phyloP scores from a whole-genome alignment of 106 monocot species.

The Agapanthus africanus region DNA sequence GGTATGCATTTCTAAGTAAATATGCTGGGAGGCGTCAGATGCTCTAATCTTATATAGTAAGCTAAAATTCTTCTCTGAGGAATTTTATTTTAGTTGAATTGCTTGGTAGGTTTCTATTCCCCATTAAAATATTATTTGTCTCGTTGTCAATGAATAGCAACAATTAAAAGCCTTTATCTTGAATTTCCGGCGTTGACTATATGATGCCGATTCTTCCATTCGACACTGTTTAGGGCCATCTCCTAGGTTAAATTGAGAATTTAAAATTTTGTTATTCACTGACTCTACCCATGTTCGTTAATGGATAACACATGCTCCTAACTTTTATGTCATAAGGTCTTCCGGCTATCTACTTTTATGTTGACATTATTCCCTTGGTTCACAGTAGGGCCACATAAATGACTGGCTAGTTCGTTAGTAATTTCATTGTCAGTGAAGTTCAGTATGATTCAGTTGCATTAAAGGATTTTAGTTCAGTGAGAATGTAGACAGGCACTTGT shows the following conservation, averaged over 20 bases:
- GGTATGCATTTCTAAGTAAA: not conserved
- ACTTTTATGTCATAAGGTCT: not conserved
- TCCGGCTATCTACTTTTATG: not conserved
- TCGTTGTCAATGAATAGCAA: not conserved
- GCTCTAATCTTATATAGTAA: not conserved
- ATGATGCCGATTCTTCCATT: too few relatives aligned
- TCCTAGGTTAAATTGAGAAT: not conserved
- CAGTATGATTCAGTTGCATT: not conserved
- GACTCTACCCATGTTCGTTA: too few relatives aligned
- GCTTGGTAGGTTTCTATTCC: not conserved
- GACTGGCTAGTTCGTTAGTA: not conserved
- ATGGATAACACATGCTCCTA: too few relatives aligned
- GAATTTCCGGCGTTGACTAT: too few relatives aligned
- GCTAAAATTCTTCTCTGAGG: not conserved
- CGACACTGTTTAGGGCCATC: too few relatives aligned
- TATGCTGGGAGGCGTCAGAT: not conserved
- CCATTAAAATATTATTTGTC: not conserved
- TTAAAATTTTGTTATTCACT: too few relatives aligned
- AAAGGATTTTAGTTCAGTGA: not conserved
- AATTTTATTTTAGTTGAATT: not conserved
- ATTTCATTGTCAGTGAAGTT: not conserved
- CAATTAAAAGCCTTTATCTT: too few relatives aligned
- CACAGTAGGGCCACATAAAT: not conserved
- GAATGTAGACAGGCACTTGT: not conserved
- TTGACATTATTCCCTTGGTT: not conserved